Base-by-base conservation (phyloP, 2,329 filamentous ascomycete genomes). In the Trichoderma koningii region DNA sequence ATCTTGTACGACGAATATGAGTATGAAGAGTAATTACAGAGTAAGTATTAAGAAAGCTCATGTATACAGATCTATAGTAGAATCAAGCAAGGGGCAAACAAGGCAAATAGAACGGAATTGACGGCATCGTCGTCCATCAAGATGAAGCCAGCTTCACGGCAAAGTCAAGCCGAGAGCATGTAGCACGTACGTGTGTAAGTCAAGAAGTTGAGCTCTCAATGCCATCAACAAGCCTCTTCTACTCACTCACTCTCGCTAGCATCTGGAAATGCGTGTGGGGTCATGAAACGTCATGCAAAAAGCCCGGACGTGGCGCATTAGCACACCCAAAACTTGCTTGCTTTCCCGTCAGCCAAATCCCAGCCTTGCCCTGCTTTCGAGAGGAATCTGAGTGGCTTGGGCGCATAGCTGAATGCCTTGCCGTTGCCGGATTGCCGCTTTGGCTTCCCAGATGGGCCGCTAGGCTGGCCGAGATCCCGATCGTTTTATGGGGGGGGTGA, bases 401-500 rank as follows among this genome's bases (percentile, higher is more conserved):
- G 34, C 28, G 3, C 12, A n/a, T 50, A 30, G 19, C 55, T 23
- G 28, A 14, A 38, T 14, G 34, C 12, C 34, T 38, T 14, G 34
- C 34, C 21, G 52, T 55, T 63, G 61, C 61, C 61, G 61, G 44
- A 56, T 63, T 50, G 44, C 59, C 59, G 59, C 7, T 38, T 23
- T 63, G 51, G 51, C 44, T 47, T 56, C 61, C 42, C 51, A 63
- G 61, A 63, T 41, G 50, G 34, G 26, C 38, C 61, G 52, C 52
- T 56, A 63, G 59, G 23, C 41, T 53, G 50, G 59, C 59, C 59
- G 59, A 53, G 28, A 34, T 55, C 44, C 59, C 59, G 59, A 62
- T 62, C 26, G 38, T 50, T 14, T 38, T 14, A 14, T 2, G 3
- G 42, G 15, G 50, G 50, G 30, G 30, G 41, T 53, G 59, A 53